These are phyloP conservation scores for Geotrichum fermentans DNA, from an alignment of 1,139 yeast genomes.

Conservation along the genomic window DNA sequence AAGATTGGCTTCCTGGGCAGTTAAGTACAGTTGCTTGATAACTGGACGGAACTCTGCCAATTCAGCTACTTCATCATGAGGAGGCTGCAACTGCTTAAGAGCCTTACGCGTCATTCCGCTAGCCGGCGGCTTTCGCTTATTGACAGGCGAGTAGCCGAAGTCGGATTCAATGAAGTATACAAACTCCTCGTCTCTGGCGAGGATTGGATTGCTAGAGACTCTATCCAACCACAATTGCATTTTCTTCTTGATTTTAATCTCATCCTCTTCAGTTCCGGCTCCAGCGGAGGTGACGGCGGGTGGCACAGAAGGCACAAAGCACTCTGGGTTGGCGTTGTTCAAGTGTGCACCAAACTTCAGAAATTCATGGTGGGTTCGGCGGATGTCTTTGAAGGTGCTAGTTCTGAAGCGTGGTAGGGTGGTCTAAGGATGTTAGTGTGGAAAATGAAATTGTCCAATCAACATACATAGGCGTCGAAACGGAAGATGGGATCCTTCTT, in stretches of 20 bases:
- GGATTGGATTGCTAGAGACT: constrained; percentile 65
- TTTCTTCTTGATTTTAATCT: constrained; percentile 48
- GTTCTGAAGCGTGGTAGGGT: constrained; percentile 76
- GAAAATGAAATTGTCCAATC: not conserved
- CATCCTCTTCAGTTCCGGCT: constrained; percentile 77
- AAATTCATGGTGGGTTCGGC: constrained; percentile 78
- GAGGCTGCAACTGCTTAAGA: constrained; percentile 84
- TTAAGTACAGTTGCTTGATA: constrained; percentile 67
- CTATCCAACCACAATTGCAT: constrained; percentile 89
- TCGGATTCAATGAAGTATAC: constrained; percentile 85
- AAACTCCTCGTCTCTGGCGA: constrained; percentile 83
- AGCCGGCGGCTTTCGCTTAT: constrained; percentile 52
- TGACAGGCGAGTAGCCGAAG: constrained; percentile 52
- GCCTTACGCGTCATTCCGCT: constrained; percentile 85
- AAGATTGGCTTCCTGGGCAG: constrained; percentile 52
- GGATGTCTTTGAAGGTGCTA: constrained; percentile 60
- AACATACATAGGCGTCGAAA: constrained; percentile 41
- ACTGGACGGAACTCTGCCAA: constrained; percentile 82
- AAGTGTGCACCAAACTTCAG: constrained; percentile 71
- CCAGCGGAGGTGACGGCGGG: constrained; percentile 71
- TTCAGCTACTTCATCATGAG: constrained; percentile 79
- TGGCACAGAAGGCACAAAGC: constrained; percentile 89
- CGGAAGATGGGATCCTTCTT: constrained; percentile 48
- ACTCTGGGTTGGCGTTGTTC: constrained; percentile 78
- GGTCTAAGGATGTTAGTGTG: constrained; percentile 31